Evolutionary conservation across 176 grass and related monocot species (phyloP).

Genomic region (Ensete glaucum): DNA sequence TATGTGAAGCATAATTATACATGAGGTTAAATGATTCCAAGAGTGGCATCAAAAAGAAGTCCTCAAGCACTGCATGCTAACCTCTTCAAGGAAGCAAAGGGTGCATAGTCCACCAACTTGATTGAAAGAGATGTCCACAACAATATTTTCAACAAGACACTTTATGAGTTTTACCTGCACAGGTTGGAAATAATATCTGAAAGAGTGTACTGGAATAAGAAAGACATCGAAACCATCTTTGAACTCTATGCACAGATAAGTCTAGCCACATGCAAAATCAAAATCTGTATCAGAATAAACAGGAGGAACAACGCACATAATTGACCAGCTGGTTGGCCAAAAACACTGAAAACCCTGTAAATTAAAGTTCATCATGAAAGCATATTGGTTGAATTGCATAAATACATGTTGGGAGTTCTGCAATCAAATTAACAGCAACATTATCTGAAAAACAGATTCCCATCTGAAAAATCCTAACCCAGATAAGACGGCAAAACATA

Average conservation of each 20-base stretch:
- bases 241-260: neutral
- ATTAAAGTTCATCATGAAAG: no score
- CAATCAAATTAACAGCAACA: no score
- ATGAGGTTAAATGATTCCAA: conserved; percentile 2
- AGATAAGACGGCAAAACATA: no score
- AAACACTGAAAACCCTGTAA: no score
- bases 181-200: conserved; percentile 13
- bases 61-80: conserved; percentile 7
- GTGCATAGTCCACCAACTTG: conserved; percentile 95
- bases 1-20: conserved; percentile 25
- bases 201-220: conserved; percentile 1
- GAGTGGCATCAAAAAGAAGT: neutral
- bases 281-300: neutral
- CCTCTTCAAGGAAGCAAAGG: conserved; percentile 96
- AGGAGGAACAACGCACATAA: no score
- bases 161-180: conserved; percentile 94
- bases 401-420: no score
- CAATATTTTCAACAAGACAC: conserved; percentile 94
- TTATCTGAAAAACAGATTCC: no score
- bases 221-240: neutral
- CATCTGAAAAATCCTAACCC: no score
- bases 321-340: no score
- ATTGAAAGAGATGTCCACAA: conserved; percentile 96
- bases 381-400: no score
- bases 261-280: neutral